These are phyloP conservation scores for Globisporangium carolinianum DNA, from an alignment of 352 stramenopile species.

Conservation along the genomic window DNA sequence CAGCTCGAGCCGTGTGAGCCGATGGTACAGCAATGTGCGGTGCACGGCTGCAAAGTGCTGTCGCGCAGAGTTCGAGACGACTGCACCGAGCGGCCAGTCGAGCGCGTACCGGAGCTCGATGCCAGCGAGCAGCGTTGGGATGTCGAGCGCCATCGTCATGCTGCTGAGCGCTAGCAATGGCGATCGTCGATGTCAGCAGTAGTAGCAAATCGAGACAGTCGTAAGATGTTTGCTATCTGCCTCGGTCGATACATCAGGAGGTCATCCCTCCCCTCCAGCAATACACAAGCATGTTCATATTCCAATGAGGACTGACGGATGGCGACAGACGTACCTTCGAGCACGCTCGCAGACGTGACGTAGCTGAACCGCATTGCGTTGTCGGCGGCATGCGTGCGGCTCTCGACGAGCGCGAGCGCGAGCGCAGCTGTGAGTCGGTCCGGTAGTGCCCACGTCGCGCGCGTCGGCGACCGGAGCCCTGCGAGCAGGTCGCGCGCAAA, in stretches of 20 bases:
- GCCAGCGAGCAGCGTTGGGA: slow-evolving; percentile 27
- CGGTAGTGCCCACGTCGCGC: slow-evolving; percentile 37
- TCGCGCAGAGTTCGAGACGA: slow-evolving; percentile 33
- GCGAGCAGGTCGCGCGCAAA: slow-evolving; percentile 53
- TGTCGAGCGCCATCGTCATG: slow-evolving; percentile 22
- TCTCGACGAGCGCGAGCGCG: slow-evolving; percentile 52
- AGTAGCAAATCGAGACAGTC: background rate
- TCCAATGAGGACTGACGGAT: no score
- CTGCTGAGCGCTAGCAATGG: slow-evolving; percentile 24
- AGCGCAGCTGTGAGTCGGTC: slow-evolving; percentile 44
- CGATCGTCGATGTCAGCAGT: background rate
- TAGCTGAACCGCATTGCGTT: slow-evolving; percentile 42
- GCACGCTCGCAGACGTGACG: slow-evolving; percentile 22
- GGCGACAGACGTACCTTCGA: slow-evolving; percentile 23
- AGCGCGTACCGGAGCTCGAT: slow-evolving; percentile 43
- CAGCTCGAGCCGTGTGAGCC: slow-evolving; percentile 36
- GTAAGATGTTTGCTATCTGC: no score
- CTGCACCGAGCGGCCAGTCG: slow-evolving; percentile 38
- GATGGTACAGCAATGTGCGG: slow-evolving; percentile 33
- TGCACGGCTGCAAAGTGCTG: slow-evolving; percentile 33
- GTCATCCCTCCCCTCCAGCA: no score
- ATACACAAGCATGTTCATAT: no score
- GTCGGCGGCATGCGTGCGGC: slow-evolving; percentile 15
- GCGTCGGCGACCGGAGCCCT: slow-evolving; percentile 32
- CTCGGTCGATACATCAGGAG: no score